A percentile compares a stretch with the other conserved stretches of the same genome.
phyloP scores from a whole-genome alignment of 2,329 filamentous ascomycete genomes.

The Endocalyx cinctus region DNA sequence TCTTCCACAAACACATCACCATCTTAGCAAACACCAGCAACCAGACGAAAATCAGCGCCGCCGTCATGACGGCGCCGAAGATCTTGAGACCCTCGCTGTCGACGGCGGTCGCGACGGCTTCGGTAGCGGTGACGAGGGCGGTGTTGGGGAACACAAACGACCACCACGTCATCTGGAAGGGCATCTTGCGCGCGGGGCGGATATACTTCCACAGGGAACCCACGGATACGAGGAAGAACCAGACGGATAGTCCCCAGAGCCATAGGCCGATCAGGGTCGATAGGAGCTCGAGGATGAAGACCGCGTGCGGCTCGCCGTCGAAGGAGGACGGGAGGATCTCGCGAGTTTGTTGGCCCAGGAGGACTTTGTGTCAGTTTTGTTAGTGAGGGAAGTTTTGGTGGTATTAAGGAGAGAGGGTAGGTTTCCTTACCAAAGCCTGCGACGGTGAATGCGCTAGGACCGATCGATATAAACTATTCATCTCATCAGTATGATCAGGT shows the following conservation, averaged over 20 bases:
- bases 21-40: constrained; percentile 64
- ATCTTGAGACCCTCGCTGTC: constrained; percentile 57
- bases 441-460: constrained; percentile 61
- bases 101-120: constrained; percentile 62
- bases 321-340: constrained; percentile 40
- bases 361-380: constrained; percentile 24
- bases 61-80: constrained; percentile 63
- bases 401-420: background rate
- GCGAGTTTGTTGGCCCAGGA: constrained; percentile 39
- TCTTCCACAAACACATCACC: constrained; percentile 60
- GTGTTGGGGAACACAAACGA: constrained; percentile 81
- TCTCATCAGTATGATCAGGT: constrained; percentile 7
- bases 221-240: constrained; percentile 80
- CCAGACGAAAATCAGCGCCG: constrained; percentile 64
- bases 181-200: constrained; percentile 51
- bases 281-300: constrained; percentile 41
- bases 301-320: constrained; percentile 36
- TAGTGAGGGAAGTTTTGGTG: background rate
- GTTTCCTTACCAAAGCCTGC: constrained; percentile 35
- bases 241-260: constrained; percentile 78
- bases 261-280: constrained; percentile 65
- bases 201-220: constrained; percentile 69
- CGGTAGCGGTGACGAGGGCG: constrained; percentile 68
- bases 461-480: constrained; percentile 72
- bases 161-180: constrained; percentile 83